phyloP scores from a whole-genome alignment of 352 stramenopile species.

The Pythium graminicola region DNA sequence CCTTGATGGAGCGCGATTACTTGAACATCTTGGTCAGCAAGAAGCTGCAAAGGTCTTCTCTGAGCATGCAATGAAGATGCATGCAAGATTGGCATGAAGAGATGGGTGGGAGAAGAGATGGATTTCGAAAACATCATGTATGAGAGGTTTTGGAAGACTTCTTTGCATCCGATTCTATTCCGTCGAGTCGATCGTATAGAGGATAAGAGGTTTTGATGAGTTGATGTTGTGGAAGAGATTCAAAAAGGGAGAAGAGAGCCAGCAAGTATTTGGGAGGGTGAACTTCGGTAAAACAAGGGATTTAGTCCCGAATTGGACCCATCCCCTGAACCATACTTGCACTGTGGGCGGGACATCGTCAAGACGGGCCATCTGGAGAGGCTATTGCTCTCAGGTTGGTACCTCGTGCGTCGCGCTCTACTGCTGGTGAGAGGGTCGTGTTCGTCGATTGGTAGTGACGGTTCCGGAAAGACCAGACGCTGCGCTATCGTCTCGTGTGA shows the following conservation, averaged over 20 bases:
- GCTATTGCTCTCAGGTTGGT: too few relatives aligned
- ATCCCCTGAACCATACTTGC: background rate
- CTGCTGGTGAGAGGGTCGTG: too few relatives aligned
- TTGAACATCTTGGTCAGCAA: constrained; percentile 2
- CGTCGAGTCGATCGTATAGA: background rate
- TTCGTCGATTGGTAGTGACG: background rate
- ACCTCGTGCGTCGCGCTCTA: too few relatives aligned
- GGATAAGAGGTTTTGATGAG: background rate
- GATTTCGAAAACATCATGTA: background rate
- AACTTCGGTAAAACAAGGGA: constrained; percentile 13
- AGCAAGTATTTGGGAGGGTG: constrained; percentile 3
- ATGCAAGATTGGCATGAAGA: background rate
- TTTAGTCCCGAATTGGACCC: constrained; percentile 4
- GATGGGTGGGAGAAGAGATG: too few relatives aligned
- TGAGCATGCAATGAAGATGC: constrained; percentile 9
- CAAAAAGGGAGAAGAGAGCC: constrained; percentile 3
- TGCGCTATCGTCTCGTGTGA: constrained; percentile 1
- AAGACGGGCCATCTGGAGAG: constrained; percentile 11
- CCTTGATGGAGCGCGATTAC: background rate
- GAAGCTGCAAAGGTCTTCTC: constrained; percentile 23
- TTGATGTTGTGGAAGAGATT: constrained; percentile 12
- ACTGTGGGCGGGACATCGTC: constrained; percentile 9
- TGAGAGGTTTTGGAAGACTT: background rate
- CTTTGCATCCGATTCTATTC: background rate
- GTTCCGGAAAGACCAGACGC: background rate